phyloP scores from a whole-genome alignment of 2,329 filamentous ascomycete genomes.

The Tympanopsis confertula region DNA sequence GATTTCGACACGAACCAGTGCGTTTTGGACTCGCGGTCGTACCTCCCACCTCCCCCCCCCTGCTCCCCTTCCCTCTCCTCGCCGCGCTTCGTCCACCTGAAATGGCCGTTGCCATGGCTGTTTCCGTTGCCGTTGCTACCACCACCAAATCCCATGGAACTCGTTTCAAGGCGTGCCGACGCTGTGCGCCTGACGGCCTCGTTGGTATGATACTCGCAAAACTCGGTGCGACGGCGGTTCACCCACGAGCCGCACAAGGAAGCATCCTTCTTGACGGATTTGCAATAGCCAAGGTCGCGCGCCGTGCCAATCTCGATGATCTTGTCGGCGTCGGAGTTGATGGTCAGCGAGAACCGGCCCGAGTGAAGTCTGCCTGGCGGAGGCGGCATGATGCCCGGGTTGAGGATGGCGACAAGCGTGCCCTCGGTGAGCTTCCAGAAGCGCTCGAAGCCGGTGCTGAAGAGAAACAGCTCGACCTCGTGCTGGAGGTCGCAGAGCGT shows the following conservation, averaged over 20 bases:
- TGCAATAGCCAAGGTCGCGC: constrained; percentile 80
- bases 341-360: constrained; percentile 72
- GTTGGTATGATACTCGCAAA: constrained; percentile 88
- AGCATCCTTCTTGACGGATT: constrained; percentile 74
- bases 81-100: constrained; percentile 10
- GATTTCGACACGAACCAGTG: constrained; percentile 38
- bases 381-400: constrained; percentile 83
- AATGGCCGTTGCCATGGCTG: constrained; percentile 16
- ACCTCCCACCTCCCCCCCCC: constrained; percentile 23
- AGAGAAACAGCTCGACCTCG: constrained; percentile 85
- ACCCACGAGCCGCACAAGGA: constrained; percentile 73
- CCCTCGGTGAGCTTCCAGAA: constrained; percentile 91
- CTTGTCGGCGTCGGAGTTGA: constrained; percentile 77
- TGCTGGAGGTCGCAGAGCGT: constrained; percentile 78
- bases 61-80: constrained; percentile 10
- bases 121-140: constrained; percentile 17
- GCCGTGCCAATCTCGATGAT: constrained; percentile 80
- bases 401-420: constrained; percentile 85
- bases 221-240: constrained; percentile 75
- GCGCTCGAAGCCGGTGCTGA: constrained; percentile 76
- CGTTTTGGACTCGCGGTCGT: constrained; percentile 46
- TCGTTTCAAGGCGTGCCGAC: constrained; percentile 66
- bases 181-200: constrained; percentile 60
- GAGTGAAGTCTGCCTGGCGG: constrained; percentile 64
- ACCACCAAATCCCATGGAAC: constrained; percentile 47